phyloP scores from a whole-genome alignment of 2,329 filamentous ascomycete species.

The Talaromyces pinophilus region DNA sequence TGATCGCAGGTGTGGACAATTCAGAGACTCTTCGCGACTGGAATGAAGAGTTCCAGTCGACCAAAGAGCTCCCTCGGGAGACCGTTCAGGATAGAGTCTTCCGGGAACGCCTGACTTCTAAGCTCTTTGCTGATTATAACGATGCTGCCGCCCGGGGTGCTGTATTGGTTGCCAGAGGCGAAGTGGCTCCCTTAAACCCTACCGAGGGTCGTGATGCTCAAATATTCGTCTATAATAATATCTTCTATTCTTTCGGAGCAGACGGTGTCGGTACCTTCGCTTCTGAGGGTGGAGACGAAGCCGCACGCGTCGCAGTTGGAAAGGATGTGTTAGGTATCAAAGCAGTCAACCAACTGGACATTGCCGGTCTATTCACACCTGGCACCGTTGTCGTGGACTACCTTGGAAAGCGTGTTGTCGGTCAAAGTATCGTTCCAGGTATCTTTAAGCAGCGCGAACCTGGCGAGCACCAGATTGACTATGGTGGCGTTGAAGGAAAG shows the following conservation, averaged over 20 bases:
- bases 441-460: slow-evolving; percentile 99
- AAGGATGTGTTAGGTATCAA: slow-evolving; percentile 96
- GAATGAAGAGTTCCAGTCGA: slow-evolving; percentile 99
- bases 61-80: slow-evolving; percentile 88
- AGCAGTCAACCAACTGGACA: slow-evolving; percentile 94
- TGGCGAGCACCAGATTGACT: slow-evolving; percentile 98
- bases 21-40: slow-evolving; percentile 93
- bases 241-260: slow-evolving; percentile 98
- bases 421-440: slow-evolving; percentile 95
- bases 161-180: slow-evolving; percentile 85
- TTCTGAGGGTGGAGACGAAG: slow-evolving; percentile 93
- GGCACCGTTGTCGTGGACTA: slow-evolving; percentile 97
- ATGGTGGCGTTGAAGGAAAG: slow-evolving; percentile 95
- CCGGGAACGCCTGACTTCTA: slow-evolving; percentile 87
- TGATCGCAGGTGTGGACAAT: slow-evolving; percentile 88
- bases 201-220: slow-evolving; percentile 91
- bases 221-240: slow-evolving; percentile 99
- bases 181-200: slow-evolving; percentile 90
- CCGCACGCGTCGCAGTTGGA: slow-evolving; percentile 89
- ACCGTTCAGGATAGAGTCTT: slow-evolving; percentile 95
- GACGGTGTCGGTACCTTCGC: slow-evolving; percentile 97
- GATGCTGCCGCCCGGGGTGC: slow-evolving; percentile 91
- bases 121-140: slow-evolving; percentile 96
- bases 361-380: slow-evolving; percentile 89
- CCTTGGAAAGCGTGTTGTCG: slow-evolving; percentile 93